Evolutionary conservation across 2,329 filamentous ascomycete genomes (phyloP).

Genomic region (Parasarocladium wereldwijsianum): DNA sequence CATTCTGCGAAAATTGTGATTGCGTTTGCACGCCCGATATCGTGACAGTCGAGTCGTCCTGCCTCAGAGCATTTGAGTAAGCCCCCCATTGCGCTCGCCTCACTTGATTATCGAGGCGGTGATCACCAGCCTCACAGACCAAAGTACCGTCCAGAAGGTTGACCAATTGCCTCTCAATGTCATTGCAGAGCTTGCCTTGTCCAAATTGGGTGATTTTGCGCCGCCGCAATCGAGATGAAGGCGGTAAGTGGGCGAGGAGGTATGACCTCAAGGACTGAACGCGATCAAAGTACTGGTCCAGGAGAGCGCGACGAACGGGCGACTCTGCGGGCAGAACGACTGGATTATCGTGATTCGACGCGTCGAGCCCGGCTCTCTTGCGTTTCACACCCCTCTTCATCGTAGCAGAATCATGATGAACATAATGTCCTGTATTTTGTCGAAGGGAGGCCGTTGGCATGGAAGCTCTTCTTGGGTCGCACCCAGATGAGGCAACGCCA

Average conservation of each 20-base stretch:
- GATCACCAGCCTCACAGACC: constrained; percentile 36
- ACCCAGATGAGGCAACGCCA: too few species aligned
- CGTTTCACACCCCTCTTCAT: constrained; percentile 16
- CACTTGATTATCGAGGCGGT: constrained; percentile 6
- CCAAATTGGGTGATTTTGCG: constrained; percentile 39
- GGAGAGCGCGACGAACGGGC: constrained; percentile 40
- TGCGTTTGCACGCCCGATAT: constrained; percentile 29
- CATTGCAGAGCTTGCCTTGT: constrained; percentile 10
- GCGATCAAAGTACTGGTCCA: constrained; percentile 52
- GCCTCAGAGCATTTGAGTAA: constrained; percentile 42
- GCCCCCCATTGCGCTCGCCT: constrained; percentile 40
- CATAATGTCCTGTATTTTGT: too few species aligned
- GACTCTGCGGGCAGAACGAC: constrained; percentile 6
- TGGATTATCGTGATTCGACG: constrained; percentile 8
- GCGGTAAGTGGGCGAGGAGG: constrained; percentile 49
- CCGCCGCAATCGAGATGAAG: constrained; percentile 46
- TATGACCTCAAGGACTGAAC: constrained; percentile 57
- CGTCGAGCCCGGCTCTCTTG: constrained; percentile 11
- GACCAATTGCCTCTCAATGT: constrained; percentile 29
- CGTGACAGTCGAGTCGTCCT: constrained; percentile 42
- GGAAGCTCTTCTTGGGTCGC: too few species aligned
- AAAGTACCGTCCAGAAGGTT: constrained; percentile 54
- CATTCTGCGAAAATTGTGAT: constrained; percentile 41
- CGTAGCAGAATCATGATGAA: constrained; percentile 1
- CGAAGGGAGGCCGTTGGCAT: too few species aligned